Evolutionary conservation across 2,329 filamentous ascomycete species (phyloP).

Genomic region (Clonostachys sp.): DNA sequence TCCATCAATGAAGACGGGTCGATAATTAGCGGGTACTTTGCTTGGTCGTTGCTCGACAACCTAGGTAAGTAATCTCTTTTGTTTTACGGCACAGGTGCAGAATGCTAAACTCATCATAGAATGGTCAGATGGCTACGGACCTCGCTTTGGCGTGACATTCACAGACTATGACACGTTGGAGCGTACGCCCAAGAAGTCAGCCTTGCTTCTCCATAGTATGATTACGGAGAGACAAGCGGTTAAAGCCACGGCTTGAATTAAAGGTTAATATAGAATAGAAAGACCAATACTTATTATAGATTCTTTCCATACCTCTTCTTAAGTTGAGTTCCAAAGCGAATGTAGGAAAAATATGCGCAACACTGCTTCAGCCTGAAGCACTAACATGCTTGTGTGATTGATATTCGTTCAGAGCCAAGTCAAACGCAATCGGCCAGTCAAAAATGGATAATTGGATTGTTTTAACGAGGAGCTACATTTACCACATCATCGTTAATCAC

Average conservation of each 20-base stretch:
- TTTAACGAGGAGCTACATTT: no score
- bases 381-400: no score
- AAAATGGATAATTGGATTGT: no score
- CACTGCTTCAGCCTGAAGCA: no score
- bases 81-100: not conserved
- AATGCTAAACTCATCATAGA: conserved; percentile 5
- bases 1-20: conserved; percentile 10
- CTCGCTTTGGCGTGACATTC: conserved; percentile 29
- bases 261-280: no score
- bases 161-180: conserved; percentile 28
- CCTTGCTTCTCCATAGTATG: conserved; percentile 12
- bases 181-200: conserved; percentile 29
- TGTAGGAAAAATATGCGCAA: no score
- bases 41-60: conserved; percentile 23
- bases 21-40: conserved; percentile 20
- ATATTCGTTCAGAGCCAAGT: no score
- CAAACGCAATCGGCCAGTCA: no score
- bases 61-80: conserved; percentile 5
- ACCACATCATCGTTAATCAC: no score
- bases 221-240: not conserved
- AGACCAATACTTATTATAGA: no score
- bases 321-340: no score
- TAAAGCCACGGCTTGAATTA: not conserved
- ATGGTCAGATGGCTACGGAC: conserved; percentile 30
- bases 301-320: no score